phyloP scores from a whole-genome alignment of 2,329 filamentous ascomycete genomes.

The Monilinia fructicola region DNA sequence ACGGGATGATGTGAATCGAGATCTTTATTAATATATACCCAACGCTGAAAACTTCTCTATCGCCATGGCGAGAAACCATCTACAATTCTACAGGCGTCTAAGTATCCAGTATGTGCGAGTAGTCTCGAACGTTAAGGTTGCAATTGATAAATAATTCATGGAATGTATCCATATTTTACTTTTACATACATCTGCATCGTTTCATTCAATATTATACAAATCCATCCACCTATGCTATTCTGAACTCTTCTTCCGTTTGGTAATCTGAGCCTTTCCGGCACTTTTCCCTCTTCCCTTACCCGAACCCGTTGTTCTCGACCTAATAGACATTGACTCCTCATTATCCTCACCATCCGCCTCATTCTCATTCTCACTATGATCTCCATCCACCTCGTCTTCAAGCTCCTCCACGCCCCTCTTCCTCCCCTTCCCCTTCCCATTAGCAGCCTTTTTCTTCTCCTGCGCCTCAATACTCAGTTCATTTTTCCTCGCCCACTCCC shows the following conservation, averaged over 20 bases:
- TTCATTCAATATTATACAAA: not conserved
- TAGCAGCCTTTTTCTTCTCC: conserved; percentile 30
- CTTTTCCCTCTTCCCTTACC: conserved; percentile 15
- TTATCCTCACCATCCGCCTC: conserved; percentile 18
- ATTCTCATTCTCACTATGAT: conserved; percentile 2
- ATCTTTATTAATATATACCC: no score
- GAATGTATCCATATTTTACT: not conserved
- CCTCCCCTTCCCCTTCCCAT: conserved; percentile 22
- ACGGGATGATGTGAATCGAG: no score
- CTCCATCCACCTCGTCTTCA: conserved; percentile 18
- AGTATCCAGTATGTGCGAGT: no score
- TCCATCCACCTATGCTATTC: not conserved
- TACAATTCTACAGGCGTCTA: no score
- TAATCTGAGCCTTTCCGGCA: not conserved
- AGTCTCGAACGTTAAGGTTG: no score
- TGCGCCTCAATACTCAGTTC: conserved; percentile 38
- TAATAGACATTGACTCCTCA: not conserved
- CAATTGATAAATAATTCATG: not conserved
- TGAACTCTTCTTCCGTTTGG: not conserved
- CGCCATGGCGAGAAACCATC: no score
- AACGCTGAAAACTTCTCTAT: no score
- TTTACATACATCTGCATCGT: not conserved
- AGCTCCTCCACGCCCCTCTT: conserved; percentile 22
- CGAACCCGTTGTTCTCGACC: not conserved
- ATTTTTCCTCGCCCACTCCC: conserved; percentile 39